These are phyloP conservation scores for Thelonectria rubi DNA, from an alignment of 2,329 filamentous ascomycete species.

Conservation along the genomic window DNA sequence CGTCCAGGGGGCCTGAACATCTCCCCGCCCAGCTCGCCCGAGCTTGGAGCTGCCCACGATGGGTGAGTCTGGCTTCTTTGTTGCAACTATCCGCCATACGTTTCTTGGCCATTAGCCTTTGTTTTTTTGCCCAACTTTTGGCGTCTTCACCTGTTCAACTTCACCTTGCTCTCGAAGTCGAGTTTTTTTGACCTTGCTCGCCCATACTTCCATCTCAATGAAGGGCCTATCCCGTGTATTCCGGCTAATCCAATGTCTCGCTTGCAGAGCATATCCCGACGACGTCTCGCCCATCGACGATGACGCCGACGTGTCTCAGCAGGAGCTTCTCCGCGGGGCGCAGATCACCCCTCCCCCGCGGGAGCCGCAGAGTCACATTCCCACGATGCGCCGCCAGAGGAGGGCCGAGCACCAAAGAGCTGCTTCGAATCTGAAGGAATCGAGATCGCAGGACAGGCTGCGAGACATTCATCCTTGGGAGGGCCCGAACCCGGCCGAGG, in stretches of 20 bases:
- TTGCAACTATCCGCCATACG: conserved; percentile 3
- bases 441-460: conserved; percentile 44
- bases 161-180: neutral
- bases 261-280: conserved; percentile 39
- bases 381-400: conserved; percentile 61
- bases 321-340: conserved; percentile 32
- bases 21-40: conserved; percentile 67
- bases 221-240: conserved; percentile 20
- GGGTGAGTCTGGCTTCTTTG: conserved; percentile 51
- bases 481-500: conserved; percentile 10
- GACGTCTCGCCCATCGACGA: conserved; percentile 66
- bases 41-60: conserved; percentile 49
- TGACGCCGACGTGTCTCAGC: conserved; percentile 49
- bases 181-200: neutral
- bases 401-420: conserved; percentile 55
- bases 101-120: conserved; percentile 31
- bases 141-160: neutral
- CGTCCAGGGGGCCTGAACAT: conserved; percentile 57
- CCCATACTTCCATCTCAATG: conserved; percentile 17
- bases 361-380: conserved; percentile 55
- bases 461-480: conserved; percentile 37
- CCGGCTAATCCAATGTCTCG: conserved; percentile 37
- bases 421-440: conserved; percentile 49
- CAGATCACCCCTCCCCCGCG: conserved; percentile 24
- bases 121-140: conserved; percentile 1